Evolutionary conservation across 1,139 yeast species (phyloP).

Genomic region (Hyphopichia burtonii): DNA sequence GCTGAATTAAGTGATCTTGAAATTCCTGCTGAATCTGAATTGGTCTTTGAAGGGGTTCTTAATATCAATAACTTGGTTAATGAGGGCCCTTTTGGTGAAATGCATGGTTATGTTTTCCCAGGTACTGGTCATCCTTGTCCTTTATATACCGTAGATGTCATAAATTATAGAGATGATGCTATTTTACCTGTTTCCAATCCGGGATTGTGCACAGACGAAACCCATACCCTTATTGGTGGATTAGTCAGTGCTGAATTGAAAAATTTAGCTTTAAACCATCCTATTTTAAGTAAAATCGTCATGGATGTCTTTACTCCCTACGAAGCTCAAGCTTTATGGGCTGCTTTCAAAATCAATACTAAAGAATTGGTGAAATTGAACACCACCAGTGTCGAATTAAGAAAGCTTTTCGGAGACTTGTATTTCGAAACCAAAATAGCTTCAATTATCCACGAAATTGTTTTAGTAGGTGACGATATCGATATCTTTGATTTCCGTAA

Average conservation of each 20-base stretch:
- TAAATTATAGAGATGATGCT: conserved; percentile 15
- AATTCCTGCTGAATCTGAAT: conserved; percentile 18
- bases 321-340: conserved; percentile 16
- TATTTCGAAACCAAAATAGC: conserved; percentile 10
- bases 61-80: conserved; percentile 8
- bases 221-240: conserved; percentile 19
- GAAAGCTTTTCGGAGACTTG: conserved; percentile 13
- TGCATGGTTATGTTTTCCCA: conserved; percentile 19
- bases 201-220: conserved; percentile 16
- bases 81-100: conserved; percentile 20
- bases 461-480: conserved; percentile 17
- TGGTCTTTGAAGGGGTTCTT: conserved; percentile 17
- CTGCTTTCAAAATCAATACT: conserved; percentile 13
- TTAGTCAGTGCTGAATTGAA: conserved; percentile 12
- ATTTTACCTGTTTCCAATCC: conserved; percentile 18
- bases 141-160: conserved; percentile 13
- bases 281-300: conserved; percentile 8
- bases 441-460: conserved; percentile 13
- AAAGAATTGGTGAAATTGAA: conserved; percentile 11
- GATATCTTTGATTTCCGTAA: conserved; percentile 16
- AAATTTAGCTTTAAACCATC: conserved; percentile 5
- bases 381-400: conserved; percentile 11
- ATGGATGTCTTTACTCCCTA: conserved; percentile 16
- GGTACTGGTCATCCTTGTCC: conserved; percentile 15
- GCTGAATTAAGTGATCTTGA: conserved; percentile 13